Conservation (phyloP, 2,329 filamentous ascomycete genomes). For the Cordyceps farinosa region DNA sequence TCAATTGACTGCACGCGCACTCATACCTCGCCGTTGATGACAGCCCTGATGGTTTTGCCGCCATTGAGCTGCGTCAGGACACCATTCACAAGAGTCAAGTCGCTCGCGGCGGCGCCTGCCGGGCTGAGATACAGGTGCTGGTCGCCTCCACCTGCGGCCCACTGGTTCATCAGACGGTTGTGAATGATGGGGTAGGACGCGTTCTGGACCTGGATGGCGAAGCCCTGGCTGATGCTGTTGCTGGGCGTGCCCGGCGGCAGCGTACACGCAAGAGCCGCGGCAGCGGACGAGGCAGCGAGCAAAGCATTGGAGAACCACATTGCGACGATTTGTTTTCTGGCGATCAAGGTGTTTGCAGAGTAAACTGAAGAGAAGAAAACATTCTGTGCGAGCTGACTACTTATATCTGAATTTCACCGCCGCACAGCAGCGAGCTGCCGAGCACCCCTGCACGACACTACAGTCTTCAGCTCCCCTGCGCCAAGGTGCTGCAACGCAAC, state of each 20-base stretch:
- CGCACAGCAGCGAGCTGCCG: neutral
- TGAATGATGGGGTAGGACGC: constrained; percentile 33
- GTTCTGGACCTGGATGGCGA: constrained; percentile 39
- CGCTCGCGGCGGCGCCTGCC: constrained; percentile 33
- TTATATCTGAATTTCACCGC: neutral
- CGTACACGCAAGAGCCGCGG: constrained; percentile 26
- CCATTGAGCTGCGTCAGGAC: constrained; percentile 31
- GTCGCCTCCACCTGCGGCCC: constrained; percentile 36
- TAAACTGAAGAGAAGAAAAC: neutral
- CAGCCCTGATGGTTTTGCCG: constrained; percentile 30
- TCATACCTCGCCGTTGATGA: constrained; percentile 43
- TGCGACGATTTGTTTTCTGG: neutral
- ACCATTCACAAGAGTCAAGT: constrained; percentile 37
- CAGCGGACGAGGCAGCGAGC: constrained; percentile 20
- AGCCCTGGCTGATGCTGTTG: constrained; percentile 33
- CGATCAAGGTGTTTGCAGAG: neutral
- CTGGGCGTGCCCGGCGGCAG: constrained; percentile 29
- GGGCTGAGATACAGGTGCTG: constrained; percentile 39
- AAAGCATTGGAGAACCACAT: constrained; percentile 20
- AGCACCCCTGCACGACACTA: neutral
- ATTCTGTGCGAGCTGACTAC: neutral
- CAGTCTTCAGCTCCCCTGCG: neutral
- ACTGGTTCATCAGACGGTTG: constrained; percentile 36
- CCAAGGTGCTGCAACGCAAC: constrained; percentile 2
- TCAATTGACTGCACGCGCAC: neutral